Evolutionary conservation across 305 asterid genomes (phyloP).

Genomic region (Andrographis paniculata): DNA sequence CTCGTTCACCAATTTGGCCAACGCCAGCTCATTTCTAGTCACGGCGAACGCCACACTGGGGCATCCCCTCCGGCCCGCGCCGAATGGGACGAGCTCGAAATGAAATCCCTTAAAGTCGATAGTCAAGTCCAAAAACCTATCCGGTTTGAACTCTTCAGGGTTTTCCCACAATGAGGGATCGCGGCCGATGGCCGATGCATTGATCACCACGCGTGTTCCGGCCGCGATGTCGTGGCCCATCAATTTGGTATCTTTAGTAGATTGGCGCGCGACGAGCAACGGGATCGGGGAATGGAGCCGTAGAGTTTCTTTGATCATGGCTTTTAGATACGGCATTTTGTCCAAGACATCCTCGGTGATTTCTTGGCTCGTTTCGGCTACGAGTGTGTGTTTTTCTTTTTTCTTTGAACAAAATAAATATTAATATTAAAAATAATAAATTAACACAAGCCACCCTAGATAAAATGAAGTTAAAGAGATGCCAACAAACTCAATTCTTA

Average conservation of each 20-base stretch:
- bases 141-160: conserved; percentile 21
- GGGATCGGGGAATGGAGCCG: conserved; percentile 22
- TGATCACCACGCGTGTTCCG: conserved; percentile 14
- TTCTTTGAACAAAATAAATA: too few relatives aligned
- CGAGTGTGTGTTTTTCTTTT: too few relatives aligned
- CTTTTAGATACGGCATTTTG: conserved; percentile 39
- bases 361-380: too few relatives aligned
- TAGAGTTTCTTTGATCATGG: conserved; percentile 27
- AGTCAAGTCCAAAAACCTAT: conserved; percentile 15
- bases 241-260: conserved; percentile 5
- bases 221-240: conserved; percentile 21
- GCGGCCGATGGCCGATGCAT: conserved; percentile 19
- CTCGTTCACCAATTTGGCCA: conserved; percentile 16
- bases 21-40: conserved; percentile 1
- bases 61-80: conserved; percentile 20
- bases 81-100: conserved; percentile 18
- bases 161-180: conserved; percentile 20
- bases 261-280: conserved; percentile 5
- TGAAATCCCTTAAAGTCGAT: conserved; percentile 16
- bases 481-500: too few relatives aligned
- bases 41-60: conserved; percentile 16
- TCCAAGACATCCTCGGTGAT: conserved; percentile 21
- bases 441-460: too few relatives aligned
- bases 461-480: too few relatives aligned
- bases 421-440: too few relatives aligned